A percentile compares a stretch with the other conserved stretches of the same genome.
These are phyloP conservation scores for Corymbia citriodora DNA, from an alignment of 441 rosid genomes.

Conservation along the genomic window DNA sequence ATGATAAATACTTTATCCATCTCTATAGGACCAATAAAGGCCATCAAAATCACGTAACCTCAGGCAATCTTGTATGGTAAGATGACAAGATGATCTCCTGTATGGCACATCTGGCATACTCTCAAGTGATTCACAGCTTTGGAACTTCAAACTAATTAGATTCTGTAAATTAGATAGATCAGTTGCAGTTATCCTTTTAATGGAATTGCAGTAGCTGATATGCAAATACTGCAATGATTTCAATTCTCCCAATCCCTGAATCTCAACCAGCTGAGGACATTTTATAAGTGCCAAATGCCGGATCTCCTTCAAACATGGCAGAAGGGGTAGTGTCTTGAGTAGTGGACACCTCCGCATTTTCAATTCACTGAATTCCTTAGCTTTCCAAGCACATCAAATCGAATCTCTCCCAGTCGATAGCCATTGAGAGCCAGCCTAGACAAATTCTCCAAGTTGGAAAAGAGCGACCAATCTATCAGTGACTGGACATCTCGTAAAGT, in stretches of 20 bases:
- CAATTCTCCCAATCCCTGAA: background rate
- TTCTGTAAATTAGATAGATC: background rate
- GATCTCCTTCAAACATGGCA: background rate
- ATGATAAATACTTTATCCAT: background rate
- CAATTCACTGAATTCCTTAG: accelerated
- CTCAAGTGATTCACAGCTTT: accelerated
- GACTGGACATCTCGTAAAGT: accelerated
- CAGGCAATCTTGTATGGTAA: accelerated
- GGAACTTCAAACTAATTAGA: accelerated
- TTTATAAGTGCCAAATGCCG: accelerated
- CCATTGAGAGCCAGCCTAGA: accelerated
- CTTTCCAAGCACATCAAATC: background rate
- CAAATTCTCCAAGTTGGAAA: background rate
- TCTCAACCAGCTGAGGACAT: background rate
- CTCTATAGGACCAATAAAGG: background rate
- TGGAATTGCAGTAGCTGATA: accelerated
- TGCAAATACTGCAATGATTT: accelerated
- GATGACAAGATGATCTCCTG: background rate
- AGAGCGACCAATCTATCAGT: background rate
- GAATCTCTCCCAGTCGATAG: background rate
- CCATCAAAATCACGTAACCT: background rate
- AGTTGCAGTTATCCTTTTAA: background rate
- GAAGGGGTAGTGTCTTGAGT: accelerated
- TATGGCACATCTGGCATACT: background rate
- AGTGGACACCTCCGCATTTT: accelerated